Conservation (phyloP, 139 green algal genomes). For the Closterium sp. region DNA sequence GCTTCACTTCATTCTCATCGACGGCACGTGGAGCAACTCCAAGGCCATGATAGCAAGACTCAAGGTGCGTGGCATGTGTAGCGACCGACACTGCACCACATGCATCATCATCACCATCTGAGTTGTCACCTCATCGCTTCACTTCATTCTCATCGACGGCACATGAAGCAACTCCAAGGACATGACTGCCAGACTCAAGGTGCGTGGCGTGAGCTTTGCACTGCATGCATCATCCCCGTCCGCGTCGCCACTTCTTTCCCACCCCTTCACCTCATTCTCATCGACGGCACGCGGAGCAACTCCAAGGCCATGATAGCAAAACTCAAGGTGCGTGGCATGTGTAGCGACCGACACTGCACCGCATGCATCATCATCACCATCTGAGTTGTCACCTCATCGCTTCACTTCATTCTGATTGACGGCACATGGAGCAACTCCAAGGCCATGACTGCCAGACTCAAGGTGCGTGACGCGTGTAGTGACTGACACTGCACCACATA, state of each 20-base stretch:
- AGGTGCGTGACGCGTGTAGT: background rate
- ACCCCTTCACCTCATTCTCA: constrained; percentile 44
- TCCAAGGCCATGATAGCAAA: constrained; percentile 48
- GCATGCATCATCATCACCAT: too few species aligned
- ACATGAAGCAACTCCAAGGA: constrained; percentile 51
- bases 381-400: background rate
- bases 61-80: constrained; percentile 25
- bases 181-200: constrained; percentile 38
- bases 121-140: background rate
- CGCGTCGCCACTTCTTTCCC: too few species aligned
- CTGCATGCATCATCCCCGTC: too few species aligned
- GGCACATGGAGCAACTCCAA: constrained; percentile 52
- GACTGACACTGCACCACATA: too few species aligned
- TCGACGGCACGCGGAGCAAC: constrained; percentile 54
- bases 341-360: too few species aligned
- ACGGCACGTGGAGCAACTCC: constrained; percentile 54
- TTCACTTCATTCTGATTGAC: constrained; percentile 49
- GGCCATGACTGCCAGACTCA: constrained; percentile 40
- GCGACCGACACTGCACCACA: too few species aligned
- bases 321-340: too few species aligned
- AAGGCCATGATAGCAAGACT: constrained; percentile 41
- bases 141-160: constrained; percentile 50
- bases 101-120: too few species aligned
- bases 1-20: constrained; percentile 47
- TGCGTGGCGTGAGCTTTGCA: background rate